Percentiles rank a stretch among this genome's conserved stretches.
These are phyloP conservation scores for Polytrichum formosum DNA, from an alignment of 225 moss, liverwort and hornwort species.

Conservation along the genomic window DNA sequence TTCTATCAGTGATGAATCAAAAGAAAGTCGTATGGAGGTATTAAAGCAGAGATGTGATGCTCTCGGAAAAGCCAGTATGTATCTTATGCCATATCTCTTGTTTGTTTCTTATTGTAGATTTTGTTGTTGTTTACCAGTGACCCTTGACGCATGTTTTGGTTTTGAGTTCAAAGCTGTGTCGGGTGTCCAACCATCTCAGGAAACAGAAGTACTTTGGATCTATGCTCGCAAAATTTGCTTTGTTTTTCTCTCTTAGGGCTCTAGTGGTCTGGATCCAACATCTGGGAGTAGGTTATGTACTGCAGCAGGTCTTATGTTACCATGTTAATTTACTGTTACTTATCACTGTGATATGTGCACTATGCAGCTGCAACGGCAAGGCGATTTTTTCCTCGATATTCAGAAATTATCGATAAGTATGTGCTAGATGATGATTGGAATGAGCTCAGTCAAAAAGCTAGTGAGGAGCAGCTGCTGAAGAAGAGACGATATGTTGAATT, in stretches of 20 bases:
- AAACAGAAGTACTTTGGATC: too few species aligned
- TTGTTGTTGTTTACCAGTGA: too few species aligned
- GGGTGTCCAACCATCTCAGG: too few species aligned
- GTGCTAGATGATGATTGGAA: slow-evolving; percentile 48
- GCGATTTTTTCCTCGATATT: slow-evolving; percentile 52
- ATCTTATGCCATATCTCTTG: neutral
- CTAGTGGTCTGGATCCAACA: too few species aligned
- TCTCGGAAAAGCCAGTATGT: slow-evolving; percentile 5
- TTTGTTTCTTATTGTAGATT: too few species aligned
- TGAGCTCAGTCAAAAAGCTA: slow-evolving; percentile 18
- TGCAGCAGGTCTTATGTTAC: neutral
- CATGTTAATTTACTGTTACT: neutral
- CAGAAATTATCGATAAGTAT: slow-evolving; percentile 45
- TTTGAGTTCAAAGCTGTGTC: too few species aligned
- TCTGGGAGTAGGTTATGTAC: too few species aligned
- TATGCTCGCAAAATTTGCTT: too few species aligned
- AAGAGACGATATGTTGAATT: slow-evolving; percentile 47
- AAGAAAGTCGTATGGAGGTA: neutral
- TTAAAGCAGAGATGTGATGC: slow-evolving; percentile 3
- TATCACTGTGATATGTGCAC: neutral
- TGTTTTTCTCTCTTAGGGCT: too few species aligned
- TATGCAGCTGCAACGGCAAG: slow-evolving; percentile 49
- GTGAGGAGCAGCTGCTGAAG: slow-evolving; percentile 36
- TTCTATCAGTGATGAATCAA: slow-evolving; percentile 1
- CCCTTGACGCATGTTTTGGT: too few species aligned